phyloP scores from a whole-genome alignment of 2,329 filamentous ascomycete genomes.

The Penicillium sp. region DNA sequence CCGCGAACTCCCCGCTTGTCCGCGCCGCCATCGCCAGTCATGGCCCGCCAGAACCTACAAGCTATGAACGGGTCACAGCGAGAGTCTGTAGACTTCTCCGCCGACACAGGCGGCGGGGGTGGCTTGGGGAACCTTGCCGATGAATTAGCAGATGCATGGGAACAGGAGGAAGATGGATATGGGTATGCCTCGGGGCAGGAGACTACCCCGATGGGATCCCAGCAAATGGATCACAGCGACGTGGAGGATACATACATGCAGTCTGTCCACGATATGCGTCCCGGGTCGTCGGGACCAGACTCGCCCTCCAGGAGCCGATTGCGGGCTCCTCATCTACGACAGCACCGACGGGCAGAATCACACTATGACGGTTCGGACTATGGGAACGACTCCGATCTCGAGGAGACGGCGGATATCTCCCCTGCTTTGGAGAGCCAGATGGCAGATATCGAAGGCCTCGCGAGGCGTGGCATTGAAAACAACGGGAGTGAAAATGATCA shows the following conservation, averaged over 20 bases:
- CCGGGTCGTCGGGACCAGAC: constrained; percentile 24
- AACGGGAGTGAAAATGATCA: constrained; percentile 50
- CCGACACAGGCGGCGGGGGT: constrained; percentile 32
- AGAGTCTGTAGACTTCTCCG: constrained; percentile 39
- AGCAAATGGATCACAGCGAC: constrained; percentile 31
- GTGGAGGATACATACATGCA: constrained; percentile 30
- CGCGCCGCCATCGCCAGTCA: constrained; percentile 37
- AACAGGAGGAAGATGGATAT: constrained; percentile 48
- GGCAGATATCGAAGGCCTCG: constrained; percentile 53
- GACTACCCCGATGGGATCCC: constrained; percentile 26
- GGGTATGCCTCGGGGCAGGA: constrained; percentile 40
- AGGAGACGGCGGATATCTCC: constrained; percentile 50
- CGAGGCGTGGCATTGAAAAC: constrained; percentile 50
- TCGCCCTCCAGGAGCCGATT: constrained; percentile 38
- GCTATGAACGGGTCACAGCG: constrained; percentile 35
- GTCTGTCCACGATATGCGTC: constrained; percentile 25
- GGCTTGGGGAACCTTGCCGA: constrained; percentile 60
- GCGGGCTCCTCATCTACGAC: constrained; percentile 32
- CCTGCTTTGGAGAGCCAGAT: constrained; percentile 53
- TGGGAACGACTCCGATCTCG: constrained; percentile 53
- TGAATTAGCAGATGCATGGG: constrained; percentile 59
- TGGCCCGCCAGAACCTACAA: constrained; percentile 36
- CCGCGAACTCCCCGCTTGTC: constrained; percentile 37
- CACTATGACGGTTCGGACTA: constrained; percentile 57
- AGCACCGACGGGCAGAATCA: constrained; percentile 41